Evolutionary conservation across 257 asterid species (phyloP).

Genomic region (Solanum clarkiae): DNA sequence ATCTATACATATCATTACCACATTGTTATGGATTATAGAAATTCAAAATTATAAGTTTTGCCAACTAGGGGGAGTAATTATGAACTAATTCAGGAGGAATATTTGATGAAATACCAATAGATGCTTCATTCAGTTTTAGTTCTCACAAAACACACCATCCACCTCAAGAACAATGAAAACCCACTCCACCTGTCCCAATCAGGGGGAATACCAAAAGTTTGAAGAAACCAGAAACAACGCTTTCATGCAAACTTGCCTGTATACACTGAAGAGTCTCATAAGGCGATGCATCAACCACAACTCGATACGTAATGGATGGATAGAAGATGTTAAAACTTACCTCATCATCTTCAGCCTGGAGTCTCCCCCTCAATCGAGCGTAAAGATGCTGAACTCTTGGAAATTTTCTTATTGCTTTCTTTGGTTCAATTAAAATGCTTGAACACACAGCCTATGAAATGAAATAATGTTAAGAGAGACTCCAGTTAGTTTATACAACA

Average conservation of each 20-base stretch:
- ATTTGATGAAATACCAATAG: background rate
- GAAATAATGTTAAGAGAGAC: background rate
- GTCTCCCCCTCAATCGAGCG: conserved; percentile 57
- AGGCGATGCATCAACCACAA: background rate
- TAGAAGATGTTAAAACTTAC: conserved; percentile 15
- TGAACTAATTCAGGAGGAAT: background rate
- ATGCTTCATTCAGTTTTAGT: background rate
- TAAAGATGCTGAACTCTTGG: conserved; percentile 91
- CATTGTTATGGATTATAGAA: background rate
- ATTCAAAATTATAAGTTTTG: background rate
- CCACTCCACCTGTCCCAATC: background rate
- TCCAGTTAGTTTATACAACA: background rate
- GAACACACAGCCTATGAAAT: conserved; percentile 54
- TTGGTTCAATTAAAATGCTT: conserved; percentile 49
- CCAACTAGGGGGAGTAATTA: background rate
- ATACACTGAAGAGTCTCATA: background rate
- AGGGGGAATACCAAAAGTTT: background rate
- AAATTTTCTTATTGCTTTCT: conserved; percentile 76
- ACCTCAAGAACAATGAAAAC: background rate
- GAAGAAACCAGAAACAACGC: conserved; percentile 50
- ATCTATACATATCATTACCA: background rate
- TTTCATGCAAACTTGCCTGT: background rate
- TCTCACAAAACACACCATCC: background rate
- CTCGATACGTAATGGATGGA: background rate
- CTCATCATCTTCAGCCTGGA: conserved; percentile 78